These are phyloP conservation scores for Papiliotrema flavescens DNA, from an alignment of 1,284 basidiomycete species.

Conservation along the genomic window DNA sequence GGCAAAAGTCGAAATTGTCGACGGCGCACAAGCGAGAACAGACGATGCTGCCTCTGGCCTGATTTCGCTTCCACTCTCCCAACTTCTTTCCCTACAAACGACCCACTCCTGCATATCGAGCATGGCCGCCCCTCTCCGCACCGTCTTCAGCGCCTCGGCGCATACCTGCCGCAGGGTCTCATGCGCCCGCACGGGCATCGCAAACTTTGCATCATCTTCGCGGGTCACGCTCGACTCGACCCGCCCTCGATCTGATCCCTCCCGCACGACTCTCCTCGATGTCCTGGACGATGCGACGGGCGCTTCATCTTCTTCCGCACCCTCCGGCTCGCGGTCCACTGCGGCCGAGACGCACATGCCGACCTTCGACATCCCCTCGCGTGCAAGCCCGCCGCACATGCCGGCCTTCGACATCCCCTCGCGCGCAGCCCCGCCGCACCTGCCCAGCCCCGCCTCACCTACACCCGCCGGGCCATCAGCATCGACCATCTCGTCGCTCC, in stretches of 20 bases:
- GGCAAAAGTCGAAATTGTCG: neutral
- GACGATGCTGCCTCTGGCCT: neutral
- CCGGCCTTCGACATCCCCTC: too few species aligned
- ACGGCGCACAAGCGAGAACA: neutral
- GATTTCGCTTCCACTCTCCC: neutral
- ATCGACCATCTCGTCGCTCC: neutral
- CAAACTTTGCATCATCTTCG: constrained; percentile 7
- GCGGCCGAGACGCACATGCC: neutral
- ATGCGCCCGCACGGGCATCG: neutral
- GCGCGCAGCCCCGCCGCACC: too few species aligned
- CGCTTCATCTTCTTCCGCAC: neutral
- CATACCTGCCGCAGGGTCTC: too few species aligned
- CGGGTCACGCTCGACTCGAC: constrained; percentile 7
- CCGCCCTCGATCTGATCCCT: neutral
- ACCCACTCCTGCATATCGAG: neutral
- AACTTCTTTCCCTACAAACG: neutral
- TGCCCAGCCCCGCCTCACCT: neutral
- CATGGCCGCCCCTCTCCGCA: neutral
- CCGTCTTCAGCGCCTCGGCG: neutral
- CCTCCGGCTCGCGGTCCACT: neutral
- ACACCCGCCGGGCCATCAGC: neutral
- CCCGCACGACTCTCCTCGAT: neutral
- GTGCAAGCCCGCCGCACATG: neutral
- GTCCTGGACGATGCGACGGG: neutral
- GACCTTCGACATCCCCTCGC: neutral